A percentile compares a stretch with the other conserved stretches of the same genome.
These are phyloP conservation scores for Globisporangium irregulare DNA, from an alignment of 352 stramenopile genomes.

Conservation along the genomic window DNA sequence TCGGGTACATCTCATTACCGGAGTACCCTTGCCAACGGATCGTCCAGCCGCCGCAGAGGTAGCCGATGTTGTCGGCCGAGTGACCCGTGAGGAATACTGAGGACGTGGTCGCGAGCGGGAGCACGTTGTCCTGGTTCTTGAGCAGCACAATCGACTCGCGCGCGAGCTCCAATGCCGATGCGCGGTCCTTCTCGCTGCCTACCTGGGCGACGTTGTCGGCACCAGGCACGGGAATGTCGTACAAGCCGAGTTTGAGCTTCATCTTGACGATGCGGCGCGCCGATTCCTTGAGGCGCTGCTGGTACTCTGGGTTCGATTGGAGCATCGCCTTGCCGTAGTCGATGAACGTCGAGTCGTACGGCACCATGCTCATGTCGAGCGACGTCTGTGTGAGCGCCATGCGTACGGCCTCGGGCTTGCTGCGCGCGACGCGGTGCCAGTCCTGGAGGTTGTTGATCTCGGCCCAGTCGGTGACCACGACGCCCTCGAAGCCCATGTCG, in stretches of 20 bases:
- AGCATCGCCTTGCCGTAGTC: constrained; percentile 40
- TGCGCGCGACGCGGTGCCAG: constrained; percentile 58
- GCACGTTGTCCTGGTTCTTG: constrained; percentile 65
- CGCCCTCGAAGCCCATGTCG: constrained; percentile 83
- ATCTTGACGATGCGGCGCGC: constrained; percentile 65
- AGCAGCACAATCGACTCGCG: constrained; percentile 83
- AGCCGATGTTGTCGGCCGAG: constrained; percentile 61
- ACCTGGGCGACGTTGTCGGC: constrained; percentile 40
- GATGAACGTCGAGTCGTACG: constrained; percentile 49
- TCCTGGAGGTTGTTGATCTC: constrained; percentile 90
- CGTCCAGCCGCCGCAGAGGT: constrained; percentile 80
- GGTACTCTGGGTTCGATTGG: constrained; percentile 28
- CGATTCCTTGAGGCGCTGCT: constrained; percentile 53
- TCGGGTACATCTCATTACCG: constrained; percentile 58
- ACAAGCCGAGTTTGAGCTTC: constrained; percentile 73
- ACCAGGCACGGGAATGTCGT: constrained; percentile 59
- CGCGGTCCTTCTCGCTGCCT: constrained; percentile 43
- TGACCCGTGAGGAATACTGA: constrained; percentile 71
- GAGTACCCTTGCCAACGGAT: constrained; percentile 85
- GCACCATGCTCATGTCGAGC: constrained; percentile 93
- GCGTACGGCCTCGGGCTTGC: constrained; percentile 50
- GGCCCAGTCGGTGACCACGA: constrained; percentile 92
- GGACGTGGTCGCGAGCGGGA: constrained; percentile 38
- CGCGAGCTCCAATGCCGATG: constrained; percentile 62
- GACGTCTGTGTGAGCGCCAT: constrained; percentile 72